phyloP scores from a whole-genome alignment of 306 rosid genomes.

The Dryas drummondii region DNA sequence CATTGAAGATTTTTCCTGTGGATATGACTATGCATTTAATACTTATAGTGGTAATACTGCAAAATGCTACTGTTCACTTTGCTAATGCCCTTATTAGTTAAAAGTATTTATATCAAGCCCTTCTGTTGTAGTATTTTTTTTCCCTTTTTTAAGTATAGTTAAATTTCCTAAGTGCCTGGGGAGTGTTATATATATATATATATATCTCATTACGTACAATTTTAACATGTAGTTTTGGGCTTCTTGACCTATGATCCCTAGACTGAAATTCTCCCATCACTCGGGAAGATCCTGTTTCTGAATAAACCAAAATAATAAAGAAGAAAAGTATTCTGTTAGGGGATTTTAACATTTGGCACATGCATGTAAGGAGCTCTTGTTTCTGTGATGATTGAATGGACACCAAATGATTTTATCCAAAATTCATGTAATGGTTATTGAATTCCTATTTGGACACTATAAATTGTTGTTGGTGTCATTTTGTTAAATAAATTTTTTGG shows the following conservation, averaged over 20 bases:
- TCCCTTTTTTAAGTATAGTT: neutral
- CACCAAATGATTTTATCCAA: neutral
- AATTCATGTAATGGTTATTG: neutral
- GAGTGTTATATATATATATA: neutral
- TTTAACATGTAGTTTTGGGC: neutral
- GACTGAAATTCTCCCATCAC: neutral
- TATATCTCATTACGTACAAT: neutral
- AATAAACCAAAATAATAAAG: neutral
- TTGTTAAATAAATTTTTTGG: conserved; percentile 9
- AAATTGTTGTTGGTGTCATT: neutral
- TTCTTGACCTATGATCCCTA: conserved; percentile 3
- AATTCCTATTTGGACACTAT: conserved; percentile 5
- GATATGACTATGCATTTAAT: conserved; percentile 48
- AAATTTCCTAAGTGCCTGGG: neutral
- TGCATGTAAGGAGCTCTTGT: conserved; percentile 5
- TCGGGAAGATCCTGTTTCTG: neutral
- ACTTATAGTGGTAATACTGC: conserved; percentile 40
- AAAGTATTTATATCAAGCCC: neutral
- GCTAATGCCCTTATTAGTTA: conserved; percentile 21
- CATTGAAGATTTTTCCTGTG: conserved; percentile 42
- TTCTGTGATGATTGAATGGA: neutral
- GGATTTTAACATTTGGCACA: neutral
- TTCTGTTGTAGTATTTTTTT: neutral
- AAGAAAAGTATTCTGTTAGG: neutral
- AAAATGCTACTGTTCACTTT: neutral